phyloP scores from a whole-genome alignment of 495 filamentous ascomycete genomes.

The Sphaerosporella brunnea region DNA sequence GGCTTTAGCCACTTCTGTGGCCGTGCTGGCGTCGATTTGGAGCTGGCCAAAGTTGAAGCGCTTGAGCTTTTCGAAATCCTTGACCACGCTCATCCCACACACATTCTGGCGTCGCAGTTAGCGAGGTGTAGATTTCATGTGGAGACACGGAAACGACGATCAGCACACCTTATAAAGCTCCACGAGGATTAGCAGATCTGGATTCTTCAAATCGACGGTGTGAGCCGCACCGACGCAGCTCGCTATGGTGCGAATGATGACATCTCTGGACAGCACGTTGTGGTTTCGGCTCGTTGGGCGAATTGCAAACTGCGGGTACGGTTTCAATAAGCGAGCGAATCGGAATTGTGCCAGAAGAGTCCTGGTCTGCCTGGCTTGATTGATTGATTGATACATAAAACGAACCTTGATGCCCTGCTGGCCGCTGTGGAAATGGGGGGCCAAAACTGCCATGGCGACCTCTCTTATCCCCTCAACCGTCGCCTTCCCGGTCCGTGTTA shows the following conservation, averaged over 20 bases:
- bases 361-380: not conserved
- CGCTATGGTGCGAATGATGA: conserved; percentile 65
- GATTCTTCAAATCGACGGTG: conserved; percentile 63
- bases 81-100: conserved; percentile 61
- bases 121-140: not conserved
- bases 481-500: conserved; percentile 58
- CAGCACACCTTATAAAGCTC: conserved; percentile 64
- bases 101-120: conserved; percentile 37
- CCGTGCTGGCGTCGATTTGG: conserved; percentile 28
- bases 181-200: conserved; percentile 72
- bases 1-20: no score
- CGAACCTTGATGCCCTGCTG: conserved; percentile 33
- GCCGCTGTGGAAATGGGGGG: conserved; percentile 50
- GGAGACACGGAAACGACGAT: conserved; percentile 1
- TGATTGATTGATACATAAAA: not conserved
- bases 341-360: not conserved
- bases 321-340: conserved; percentile 17
- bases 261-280: conserved; percentile 50
- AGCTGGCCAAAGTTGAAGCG: conserved; percentile 56
- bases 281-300: conserved; percentile 69
- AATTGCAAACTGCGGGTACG: conserved; percentile 57
- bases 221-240: conserved; percentile 47
- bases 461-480: conserved; percentile 56
- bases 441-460: conserved; percentile 51
- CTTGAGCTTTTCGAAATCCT: conserved; percentile 52